A percentile compares a stretch with the other conserved stretches of the same genome.
Conservation (phyloP, 768 basidiomycete genomes). For the Royoungia palumana region DNA sequence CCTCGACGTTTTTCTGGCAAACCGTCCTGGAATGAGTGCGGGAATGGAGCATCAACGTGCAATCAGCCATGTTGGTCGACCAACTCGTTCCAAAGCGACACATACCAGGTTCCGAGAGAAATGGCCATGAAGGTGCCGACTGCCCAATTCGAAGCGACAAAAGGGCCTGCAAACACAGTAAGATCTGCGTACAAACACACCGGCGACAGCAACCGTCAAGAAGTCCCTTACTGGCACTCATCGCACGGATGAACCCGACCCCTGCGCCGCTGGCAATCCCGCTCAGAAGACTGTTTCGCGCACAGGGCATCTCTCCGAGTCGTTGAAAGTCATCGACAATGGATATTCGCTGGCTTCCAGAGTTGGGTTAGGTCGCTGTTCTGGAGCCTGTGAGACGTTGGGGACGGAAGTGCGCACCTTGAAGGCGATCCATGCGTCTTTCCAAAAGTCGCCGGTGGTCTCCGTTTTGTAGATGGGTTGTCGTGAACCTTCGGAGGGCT, state of each 20-base stretch:
- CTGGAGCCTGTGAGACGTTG: too few relatives aligned
- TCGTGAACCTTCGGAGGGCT: conserved; percentile 9
- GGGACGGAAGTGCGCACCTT: conserved; percentile 22
- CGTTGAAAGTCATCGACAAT: conserved; percentile 51
- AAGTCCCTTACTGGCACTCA: conserved; percentile 52
- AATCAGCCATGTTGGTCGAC: conserved; percentile 3
- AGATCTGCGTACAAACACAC: not conserved
- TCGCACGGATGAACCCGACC: conserved; percentile 68
- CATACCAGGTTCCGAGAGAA: conserved; percentile 68
- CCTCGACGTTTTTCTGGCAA: conserved; percentile 53
- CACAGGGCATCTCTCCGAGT: conserved; percentile 72
- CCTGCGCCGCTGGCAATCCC: conserved; percentile 81
- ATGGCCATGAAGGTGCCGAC: conserved; percentile 68
- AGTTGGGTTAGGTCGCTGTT: conserved; percentile 11
- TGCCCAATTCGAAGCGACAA: conserved; percentile 77
- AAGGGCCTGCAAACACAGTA: conserved; percentile 37
- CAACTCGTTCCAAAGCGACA: conserved; percentile 10
- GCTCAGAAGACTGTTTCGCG: conserved; percentile 66
- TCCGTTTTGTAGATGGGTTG: conserved; percentile 29
- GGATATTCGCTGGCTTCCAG: conserved; percentile 45
- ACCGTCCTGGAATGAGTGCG: conserved; percentile 47
- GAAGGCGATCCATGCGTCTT: conserved; percentile 29
- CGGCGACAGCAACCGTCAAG: too few relatives aligned
- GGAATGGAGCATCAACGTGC: too few relatives aligned
- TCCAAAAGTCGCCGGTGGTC: conserved; percentile 31